Percentiles rank a stretch among this genome's conserved stretches.
Conservation (phyloP, 208 protist genomes). For the Leishmania martiniquensis region DNA sequence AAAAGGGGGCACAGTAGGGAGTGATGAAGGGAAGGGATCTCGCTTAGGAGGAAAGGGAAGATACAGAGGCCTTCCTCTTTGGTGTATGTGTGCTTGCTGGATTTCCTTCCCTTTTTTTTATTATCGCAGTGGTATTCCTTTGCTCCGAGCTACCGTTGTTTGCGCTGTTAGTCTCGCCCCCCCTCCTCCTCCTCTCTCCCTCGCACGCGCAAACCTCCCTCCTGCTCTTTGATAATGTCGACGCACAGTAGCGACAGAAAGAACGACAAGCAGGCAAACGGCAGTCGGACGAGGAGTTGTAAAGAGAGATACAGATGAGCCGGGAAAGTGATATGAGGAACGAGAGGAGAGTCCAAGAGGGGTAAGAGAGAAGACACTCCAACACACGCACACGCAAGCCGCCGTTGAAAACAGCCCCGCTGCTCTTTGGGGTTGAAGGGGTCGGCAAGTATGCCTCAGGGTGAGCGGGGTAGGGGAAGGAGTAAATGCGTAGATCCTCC, state of each 20-base stretch:
- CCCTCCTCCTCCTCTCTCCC: too few species aligned
- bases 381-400: neutral
- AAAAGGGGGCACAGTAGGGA: neutral
- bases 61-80: conserved; percentile 4
- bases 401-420: neutral
- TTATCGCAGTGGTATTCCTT: neutral
- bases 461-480: neutral
- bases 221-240: neutral
- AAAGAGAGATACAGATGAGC: neutral
- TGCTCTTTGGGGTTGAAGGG: neutral
- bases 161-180: neutral
- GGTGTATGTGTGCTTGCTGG: neutral
- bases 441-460: neutral
- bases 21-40: neutral
- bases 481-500: neutral
- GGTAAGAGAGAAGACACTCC: neutral
- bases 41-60: neutral
- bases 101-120: neutral
- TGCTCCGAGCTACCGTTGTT: neutral
- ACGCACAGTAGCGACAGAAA: neutral
- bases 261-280: neutral
- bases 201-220: too few species aligned
- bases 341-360: neutral
- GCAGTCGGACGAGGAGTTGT: neutral
- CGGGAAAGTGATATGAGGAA: neutral